These are phyloP conservation scores for Suhomyces panamericanus DNA, from an alignment of 1,139 yeast species.

Conservation along the genomic window DNA sequence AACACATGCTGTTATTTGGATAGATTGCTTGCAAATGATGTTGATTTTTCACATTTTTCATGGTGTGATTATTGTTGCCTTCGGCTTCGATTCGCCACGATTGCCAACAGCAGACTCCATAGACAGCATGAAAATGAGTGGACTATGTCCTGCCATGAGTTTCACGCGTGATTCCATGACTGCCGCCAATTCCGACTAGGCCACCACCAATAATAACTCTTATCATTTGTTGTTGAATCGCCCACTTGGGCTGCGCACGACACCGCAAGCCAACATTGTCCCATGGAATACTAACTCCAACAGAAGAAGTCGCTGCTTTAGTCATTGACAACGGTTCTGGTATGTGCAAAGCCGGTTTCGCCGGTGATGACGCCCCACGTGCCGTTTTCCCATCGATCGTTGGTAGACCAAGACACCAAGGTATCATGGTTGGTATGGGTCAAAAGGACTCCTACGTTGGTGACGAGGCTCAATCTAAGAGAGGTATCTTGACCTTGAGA, in stretches of 20 bases:
- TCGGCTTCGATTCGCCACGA: neutral
- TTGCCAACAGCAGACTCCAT: neutral
- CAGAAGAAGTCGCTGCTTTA: constrained; percentile 63
- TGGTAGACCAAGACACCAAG: constrained; percentile 99
- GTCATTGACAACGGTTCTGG: constrained; percentile 99
- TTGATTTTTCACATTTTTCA: constrained; percentile 9
- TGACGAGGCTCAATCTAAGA: constrained; percentile 99
- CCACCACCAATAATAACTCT: constrained; percentile 1
- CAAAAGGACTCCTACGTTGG: constrained; percentile 99
- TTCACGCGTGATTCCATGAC: neutral
- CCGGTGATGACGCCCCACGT: constrained; percentile 99
- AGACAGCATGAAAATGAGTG: neutral
- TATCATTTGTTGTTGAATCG: constrained; percentile 12
- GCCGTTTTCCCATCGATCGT: constrained; percentile 99
- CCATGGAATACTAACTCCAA: neutral
- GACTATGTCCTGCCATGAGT: neutral
- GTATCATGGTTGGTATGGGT: constrained; percentile 99
- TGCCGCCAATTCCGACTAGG: constrained; percentile 5
- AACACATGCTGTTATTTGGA: neutral
- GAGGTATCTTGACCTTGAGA: constrained; percentile 98
- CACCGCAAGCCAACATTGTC: neutral
- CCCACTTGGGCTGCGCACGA: constrained; percentile 6
- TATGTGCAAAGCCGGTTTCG: constrained; percentile 99
- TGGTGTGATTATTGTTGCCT: neutral
- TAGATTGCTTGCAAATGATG: constrained; percentile 7